Percentiles rank a stretch among this genome's conserved stretches.
phyloP scores from a whole-genome alignment of 306 rosid genomes.

The Vigna unguiculata region DNA sequence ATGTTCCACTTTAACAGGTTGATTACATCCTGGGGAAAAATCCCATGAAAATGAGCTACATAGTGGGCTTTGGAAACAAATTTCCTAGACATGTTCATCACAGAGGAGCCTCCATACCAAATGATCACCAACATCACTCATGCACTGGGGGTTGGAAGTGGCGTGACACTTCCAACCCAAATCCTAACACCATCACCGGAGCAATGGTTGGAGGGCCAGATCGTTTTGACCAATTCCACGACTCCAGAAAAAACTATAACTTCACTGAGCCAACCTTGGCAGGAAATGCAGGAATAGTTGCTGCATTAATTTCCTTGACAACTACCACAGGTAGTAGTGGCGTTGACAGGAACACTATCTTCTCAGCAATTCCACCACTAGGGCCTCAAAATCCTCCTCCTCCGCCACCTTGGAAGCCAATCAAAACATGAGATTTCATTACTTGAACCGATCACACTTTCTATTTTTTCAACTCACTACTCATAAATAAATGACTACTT shows the following conservation, averaged over 20 bases:
- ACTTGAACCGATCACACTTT: neutral
- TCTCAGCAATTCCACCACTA: constrained; percentile 67
- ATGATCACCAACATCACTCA: constrained; percentile 51
- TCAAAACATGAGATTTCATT: constrained; percentile 25
- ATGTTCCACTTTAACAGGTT: constrained; percentile 45
- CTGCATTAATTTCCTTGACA: constrained; percentile 70
- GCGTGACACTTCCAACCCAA: constrained; percentile 50
- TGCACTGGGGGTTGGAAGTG: constrained; percentile 66
- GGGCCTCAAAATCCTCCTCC: constrained; percentile 67
- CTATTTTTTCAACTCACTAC: neutral
- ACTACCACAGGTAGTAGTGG: constrained; percentile 45
- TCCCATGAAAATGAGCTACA: constrained; percentile 73
- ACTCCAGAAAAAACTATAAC: constrained; percentile 48
- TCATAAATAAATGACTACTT: neutral
- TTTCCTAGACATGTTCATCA: constrained; percentile 68
- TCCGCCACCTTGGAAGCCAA: constrained; percentile 70
- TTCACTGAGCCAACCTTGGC: constrained; percentile 69
- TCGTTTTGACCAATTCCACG: constrained; percentile 56
- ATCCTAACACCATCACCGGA: constrained; percentile 64
- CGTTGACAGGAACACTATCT: constrained; percentile 65
- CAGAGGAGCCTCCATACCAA: constrained; percentile 67
- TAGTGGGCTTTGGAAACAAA: constrained; percentile 66
- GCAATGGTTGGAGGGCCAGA: constrained; percentile 85
- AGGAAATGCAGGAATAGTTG: constrained; percentile 75
- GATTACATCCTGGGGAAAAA: constrained; percentile 76